Evolutionary conservation across 2,329 filamentous ascomycete species (phyloP).

Genomic region (Colletotrichum melonis): DNA sequence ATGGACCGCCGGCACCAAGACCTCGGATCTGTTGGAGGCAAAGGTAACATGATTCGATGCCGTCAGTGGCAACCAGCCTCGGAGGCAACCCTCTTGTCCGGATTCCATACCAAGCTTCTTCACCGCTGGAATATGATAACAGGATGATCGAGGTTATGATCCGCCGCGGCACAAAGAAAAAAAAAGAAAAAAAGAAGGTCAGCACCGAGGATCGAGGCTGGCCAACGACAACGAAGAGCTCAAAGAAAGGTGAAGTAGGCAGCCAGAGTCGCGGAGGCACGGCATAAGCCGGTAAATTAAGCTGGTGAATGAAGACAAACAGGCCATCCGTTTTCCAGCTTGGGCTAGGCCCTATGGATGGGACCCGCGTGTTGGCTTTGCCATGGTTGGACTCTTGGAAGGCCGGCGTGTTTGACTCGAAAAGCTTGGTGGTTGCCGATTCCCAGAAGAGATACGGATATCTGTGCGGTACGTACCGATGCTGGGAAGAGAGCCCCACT

Average conservation of each 20-base stretch:
- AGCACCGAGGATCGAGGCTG: background rate
- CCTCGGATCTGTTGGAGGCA: background rate
- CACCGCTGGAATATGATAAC: background rate
- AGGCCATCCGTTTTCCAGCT: background rate
- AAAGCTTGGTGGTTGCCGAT: conserved; percentile 21
- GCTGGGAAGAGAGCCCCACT: conserved; percentile 1
- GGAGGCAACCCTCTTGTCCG: background rate
- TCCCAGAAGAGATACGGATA: conserved; percentile 14
- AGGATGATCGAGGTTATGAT: too few relatives aligned
- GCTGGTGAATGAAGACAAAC: background rate
- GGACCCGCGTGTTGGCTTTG: background rate
- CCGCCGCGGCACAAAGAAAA: too few relatives aligned
- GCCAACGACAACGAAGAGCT: background rate
- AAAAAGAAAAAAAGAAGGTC: too few relatives aligned
- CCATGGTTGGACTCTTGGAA: background rate
- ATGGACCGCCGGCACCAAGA: background rate
- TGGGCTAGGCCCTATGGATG: background rate
- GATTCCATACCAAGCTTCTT: background rate
- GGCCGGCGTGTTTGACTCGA: conserved; percentile 23
- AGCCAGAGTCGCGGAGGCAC: background rate
- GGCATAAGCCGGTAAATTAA: background rate
- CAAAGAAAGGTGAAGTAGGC: background rate
- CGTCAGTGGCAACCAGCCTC: background rate
- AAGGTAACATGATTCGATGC: background rate
- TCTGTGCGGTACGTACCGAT: too few relatives aligned